Percentiles rank a stretch among this genome's conserved stretches.
Conservation (phyloP, 1,284 basidiomycete species). For the Chalciporus piperatoides region DNA sequence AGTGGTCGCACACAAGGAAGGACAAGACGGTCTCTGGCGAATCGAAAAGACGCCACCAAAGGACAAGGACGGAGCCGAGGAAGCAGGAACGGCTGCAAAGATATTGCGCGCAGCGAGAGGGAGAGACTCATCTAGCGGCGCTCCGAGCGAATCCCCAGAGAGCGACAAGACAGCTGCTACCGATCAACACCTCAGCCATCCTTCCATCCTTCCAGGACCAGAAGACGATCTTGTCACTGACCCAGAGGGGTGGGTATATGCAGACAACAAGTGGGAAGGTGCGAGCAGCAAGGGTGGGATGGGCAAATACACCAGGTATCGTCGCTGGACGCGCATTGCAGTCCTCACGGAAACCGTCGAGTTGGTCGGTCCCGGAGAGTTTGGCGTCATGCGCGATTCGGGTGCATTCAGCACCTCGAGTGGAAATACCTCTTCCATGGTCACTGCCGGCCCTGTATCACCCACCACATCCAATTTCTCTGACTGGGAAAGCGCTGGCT, state of each 20-base stretch:
- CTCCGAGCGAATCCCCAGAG: constrained; percentile 23
- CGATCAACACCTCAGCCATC: constrained; percentile 20
- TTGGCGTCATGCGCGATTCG: constrained; percentile 31
- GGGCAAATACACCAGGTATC: constrained; percentile 85
- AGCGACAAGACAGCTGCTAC: constrained; percentile 13
- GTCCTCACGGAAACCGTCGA: constrained; percentile 71
- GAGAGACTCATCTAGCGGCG: constrained; percentile 14
- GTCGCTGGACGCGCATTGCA: constrained; percentile 83
- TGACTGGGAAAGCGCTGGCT: constrained; percentile 32
- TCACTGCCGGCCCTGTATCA: constrained; percentile 24
- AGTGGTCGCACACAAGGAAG: constrained; percentile 62
- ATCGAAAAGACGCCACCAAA: constrained; percentile 60
- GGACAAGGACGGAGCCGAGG: constrained; percentile 43
- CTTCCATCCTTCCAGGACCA: constrained; percentile 25
- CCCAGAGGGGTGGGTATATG: constrained; percentile 89
- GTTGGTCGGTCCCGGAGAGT: constrained; percentile 40
- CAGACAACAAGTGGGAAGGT: constrained; percentile 94
- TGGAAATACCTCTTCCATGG: constrained; percentile 25
- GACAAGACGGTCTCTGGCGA: constrained; percentile 40
- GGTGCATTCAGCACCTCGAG: constrained; percentile 20
- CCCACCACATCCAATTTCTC: constrained; percentile 31
- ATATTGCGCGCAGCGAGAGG: constrained; percentile 29
- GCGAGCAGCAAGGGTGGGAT: constrained; percentile 75
- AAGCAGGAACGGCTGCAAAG: constrained; percentile 29
- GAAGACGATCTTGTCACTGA: constrained; percentile 64